Evolutionary conservation across 2,329 filamentous ascomycete genomes (phyloP), one percentile per base, ranked within the genome.

Genomic region (Xylaria sp.): DNA sequence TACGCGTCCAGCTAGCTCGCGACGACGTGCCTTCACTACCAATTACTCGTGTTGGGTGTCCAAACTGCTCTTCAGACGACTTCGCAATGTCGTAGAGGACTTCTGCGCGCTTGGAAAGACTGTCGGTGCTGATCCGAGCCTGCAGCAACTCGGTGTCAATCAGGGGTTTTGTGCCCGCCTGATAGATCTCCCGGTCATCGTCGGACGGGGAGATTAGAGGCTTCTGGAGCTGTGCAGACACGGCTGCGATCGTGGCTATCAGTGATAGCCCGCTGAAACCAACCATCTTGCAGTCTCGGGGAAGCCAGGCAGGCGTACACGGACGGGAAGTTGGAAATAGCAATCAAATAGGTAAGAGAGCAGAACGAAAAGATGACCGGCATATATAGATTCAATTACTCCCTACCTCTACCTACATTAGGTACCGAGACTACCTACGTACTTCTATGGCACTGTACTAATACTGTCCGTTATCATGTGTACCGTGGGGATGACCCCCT

Each of bases 41-140:
- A 72, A 93, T 92, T 25, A 92, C 90, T 63, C 91, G 86, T 1
- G 91, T 93, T 1, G 91, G 91, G 74, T 90, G 90, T 70, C 87
- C 87, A 76, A 89, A 91, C 71, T 92, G 88, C 1, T 85, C 82
- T 69, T 86, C 81, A 12, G 86, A 85, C 62, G 85, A 81, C 78
- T 90, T 83, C 0, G 91, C 90, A 65, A 92, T 86, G 61, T 86
- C 81, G 74, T 87, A 92, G 9, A 93, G 85, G 50, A 87, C 79
- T 74, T 90, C 82, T 4, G 91, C 88, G 23, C 90, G 87, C 5
- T 82, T 79, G 51, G 90, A 79, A 7, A 93, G 86, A 28, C 85
- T 87, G 20, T 87, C 81, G 50, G 81, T 79, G 20, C 81, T 83
- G 79, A 93, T 90, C 68, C 81, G 82, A 18, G 80, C 81, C 79